phyloP scores from a whole-genome alignment of 768 basidiomycete genomes.

The Sistotremastrum suecicum region DNA sequence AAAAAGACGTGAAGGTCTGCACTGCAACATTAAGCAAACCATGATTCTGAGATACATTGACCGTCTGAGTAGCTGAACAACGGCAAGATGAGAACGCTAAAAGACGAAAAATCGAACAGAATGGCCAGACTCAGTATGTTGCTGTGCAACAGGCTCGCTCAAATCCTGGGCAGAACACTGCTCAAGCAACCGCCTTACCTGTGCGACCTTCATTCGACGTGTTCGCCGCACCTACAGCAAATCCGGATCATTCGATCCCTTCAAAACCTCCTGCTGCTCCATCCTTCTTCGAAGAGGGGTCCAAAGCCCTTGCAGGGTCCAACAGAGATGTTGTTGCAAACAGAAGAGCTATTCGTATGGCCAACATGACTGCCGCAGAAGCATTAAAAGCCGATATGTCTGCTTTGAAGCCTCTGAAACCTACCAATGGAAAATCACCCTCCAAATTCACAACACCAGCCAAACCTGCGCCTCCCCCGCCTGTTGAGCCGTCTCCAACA shows the following conservation, averaged over 20 bases:
- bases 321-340: slow-evolving; percentile 86
- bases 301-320: slow-evolving; percentile 68
- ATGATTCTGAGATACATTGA: slow-evolving; percentile 3
- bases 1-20: slow-evolving; percentile 80
- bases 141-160: slow-evolving; percentile 3
- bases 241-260: slow-evolving; percentile 17
- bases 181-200: slow-evolving; percentile 31
- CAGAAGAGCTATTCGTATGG: slow-evolving; percentile 81
- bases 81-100: slow-evolving; percentile 88
- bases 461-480: slow-evolving; percentile 21
- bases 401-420: slow-evolving; percentile 30
- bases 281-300: slow-evolving; percentile 52
- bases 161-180: slow-evolving; percentile 17
- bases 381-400: slow-evolving; percentile 82
- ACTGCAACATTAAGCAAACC: slow-evolving; percentile 6
- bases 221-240: slow-evolving; percentile 31
- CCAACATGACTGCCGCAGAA: slow-evolving; percentile 94
- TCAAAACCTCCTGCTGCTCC: slow-evolving; percentile 29
- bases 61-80: slow-evolving; percentile 59
- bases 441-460: slow-evolving; percentile 21
- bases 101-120: slow-evolving; percentile 58
- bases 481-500: neutral
- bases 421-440: slow-evolving; percentile 15
- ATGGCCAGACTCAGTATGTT: slow-evolving; percentile 17
- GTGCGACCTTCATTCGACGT: slow-evolving; percentile 26